Evolutionary conservation across 1,139 yeast genomes (phyloP), one percentile per base, ranked within the genome.

Genomic region (Blastobotrys raffinosifermentans): DNA sequence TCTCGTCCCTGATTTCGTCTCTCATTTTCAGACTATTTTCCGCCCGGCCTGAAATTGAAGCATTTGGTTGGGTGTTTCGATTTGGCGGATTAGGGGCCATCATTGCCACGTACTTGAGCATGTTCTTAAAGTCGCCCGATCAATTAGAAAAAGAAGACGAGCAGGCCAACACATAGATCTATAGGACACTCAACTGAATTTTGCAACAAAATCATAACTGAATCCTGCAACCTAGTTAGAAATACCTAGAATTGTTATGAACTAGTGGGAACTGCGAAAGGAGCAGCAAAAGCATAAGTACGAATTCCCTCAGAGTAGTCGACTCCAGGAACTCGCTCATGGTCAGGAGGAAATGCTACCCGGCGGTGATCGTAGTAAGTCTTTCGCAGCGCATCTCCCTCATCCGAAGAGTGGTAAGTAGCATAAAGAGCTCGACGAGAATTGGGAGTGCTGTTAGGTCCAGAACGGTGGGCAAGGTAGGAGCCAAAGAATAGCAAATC

Each of bases 61-160:
- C 60, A 10, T 56, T 63, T 23, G 66, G 63, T 4, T 53, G 58
- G 39, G 61, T 64, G 4, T 50, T 63, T 37, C 58, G 61, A 34
- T 46, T 63, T 7, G 67, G 68, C 3, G 63, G 63, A 8, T 10
- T 61, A 5, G 46, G 58, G 2, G 59, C 67, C 1, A 32, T 62
- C 4, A 45, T 54, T 2, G 66, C 67, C 1, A 56, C 58, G 2
- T 57, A 52, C 27, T 46, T 55, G 37, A 50, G 60, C 18, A 37
- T 43, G 26, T 46, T 44, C 22, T 42, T 60, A 29, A 46, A 49
- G 35, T 37, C 42, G n/a, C 51, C 54, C 2, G 31, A 39, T 9
- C 42, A 46, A 16, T 39, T 49, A 13, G 51, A 47, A 32, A n/a
- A 29, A 14, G 44, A 45, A 17, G 49, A 47, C 32, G 45, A 46